Percentiles rank a stretch among this genome's conserved stretches.
phyloP scores from a whole-genome alignment of 257 asterid species.

The Ophiorrhiza pumila region DNA sequence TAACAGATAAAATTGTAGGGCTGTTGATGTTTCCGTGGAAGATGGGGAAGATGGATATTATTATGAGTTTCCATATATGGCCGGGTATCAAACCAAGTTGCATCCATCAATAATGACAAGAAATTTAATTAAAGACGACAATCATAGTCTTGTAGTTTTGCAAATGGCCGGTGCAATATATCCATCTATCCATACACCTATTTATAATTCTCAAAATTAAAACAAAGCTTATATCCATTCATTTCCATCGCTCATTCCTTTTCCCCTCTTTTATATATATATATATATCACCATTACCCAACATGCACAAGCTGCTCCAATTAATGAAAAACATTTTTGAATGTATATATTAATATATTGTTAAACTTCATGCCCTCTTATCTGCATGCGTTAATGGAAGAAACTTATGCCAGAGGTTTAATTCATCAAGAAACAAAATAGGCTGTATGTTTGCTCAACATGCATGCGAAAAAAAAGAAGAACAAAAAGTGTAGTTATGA shows the following conservation, averaged over 20 bases:
- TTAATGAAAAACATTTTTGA: no score
- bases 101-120: neutral
- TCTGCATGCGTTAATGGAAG: no score
- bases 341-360: no score
- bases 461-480: no score
- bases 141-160: neutral
- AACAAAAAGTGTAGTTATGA: no score
- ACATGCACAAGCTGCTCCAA: no score
- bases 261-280: no score
- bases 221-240: neutral
- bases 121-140: neutral
- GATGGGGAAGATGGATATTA: constrained; percentile 12
- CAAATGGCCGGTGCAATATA: neutral
- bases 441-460: no score
- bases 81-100: neutral
- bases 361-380: no score
- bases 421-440: no score
- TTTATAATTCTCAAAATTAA: neutral
- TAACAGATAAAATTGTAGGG: constrained; percentile 1
- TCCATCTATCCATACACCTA: neutral
- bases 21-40: neutral
- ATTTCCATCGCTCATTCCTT: neutral
- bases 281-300: no score
- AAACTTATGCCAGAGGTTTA: no score
- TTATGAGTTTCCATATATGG: neutral